Percentiles rank a stretch among this genome's conserved stretches.
Conservation (phyloP, 2,329 filamentous ascomycete species). For the Botrytis medusae region DNA sequence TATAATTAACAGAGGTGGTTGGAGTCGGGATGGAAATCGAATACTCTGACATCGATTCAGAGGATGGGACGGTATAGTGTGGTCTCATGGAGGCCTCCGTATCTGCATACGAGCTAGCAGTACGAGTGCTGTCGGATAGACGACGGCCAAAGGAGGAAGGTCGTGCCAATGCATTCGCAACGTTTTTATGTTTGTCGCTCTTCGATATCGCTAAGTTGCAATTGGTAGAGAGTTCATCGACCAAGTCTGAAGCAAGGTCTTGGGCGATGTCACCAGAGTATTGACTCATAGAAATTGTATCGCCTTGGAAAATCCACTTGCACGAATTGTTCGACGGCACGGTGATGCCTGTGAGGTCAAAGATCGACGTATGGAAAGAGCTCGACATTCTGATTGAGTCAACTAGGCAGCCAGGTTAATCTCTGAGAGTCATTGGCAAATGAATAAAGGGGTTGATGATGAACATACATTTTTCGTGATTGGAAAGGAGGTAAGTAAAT, state of each 20-base stretch:
- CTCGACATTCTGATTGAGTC: not conserved
- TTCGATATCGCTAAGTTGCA: not conserved
- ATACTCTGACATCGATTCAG: not conserved
- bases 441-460: not conserved
- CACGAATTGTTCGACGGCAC: not conserved
- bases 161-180: not conserved
- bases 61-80: not conserved
- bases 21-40: not conserved
- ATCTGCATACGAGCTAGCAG: constrained; percentile 3
- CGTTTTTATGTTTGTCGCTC: not conserved
- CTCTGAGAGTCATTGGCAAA: not conserved
- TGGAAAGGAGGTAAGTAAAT: not conserved
- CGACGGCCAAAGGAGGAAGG: not conserved
- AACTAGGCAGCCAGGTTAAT: not conserved
- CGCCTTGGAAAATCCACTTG: constrained; percentile 12
- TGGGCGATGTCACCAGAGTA: not conserved
- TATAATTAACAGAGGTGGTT: not conserved
- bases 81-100: not conserved
- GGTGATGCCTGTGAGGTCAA: not conserved
- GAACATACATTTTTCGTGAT: constrained; percentile 1
- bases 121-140: not conserved
- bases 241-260: not conserved
- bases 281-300: not conserved
- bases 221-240: too few species aligned
- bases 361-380: not conserved